Evolutionary conservation across 768 basidiomycete genomes (phyloP).

Genomic region (Auriscalpium vulgare): DNA sequence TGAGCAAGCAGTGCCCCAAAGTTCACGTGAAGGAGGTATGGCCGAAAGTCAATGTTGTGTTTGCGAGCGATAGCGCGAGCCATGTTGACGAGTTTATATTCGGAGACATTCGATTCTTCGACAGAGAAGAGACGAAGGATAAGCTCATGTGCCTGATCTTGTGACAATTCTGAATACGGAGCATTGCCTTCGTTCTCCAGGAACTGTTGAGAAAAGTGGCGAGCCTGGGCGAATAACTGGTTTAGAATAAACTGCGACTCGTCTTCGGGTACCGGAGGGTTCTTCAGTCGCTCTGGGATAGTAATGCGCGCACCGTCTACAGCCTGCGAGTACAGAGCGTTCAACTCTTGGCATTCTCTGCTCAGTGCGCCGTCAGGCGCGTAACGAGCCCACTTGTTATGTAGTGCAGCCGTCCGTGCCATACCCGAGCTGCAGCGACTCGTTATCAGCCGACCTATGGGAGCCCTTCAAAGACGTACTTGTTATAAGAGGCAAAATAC

Average conservation of each 20-base stretch:
- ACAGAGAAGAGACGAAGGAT: conserved; percentile 40
- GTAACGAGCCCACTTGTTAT: conserved; percentile 50
- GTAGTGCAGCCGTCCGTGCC: conserved; percentile 47
- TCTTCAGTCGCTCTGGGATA: conserved; percentile 48
- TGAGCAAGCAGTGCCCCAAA: conserved; percentile 44
- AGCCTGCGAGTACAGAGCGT: conserved; percentile 61
- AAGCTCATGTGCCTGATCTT: conserved; percentile 33
- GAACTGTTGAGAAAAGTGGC: conserved; percentile 38
- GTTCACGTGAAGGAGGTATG: conserved; percentile 45
- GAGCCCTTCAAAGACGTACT: conserved; percentile 27
- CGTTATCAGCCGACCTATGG: background rate
- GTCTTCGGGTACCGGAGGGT: conserved; percentile 35
- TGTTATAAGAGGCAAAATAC: conserved; percentile 61
- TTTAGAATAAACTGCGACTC: conserved; percentile 44
- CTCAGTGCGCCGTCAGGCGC: conserved; percentile 51
- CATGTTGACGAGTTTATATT: conserved; percentile 52
- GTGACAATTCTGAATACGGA: conserved; percentile 11
- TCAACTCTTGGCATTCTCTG: conserved; percentile 62
- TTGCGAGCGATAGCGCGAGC: conserved; percentile 38
- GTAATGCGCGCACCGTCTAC: conserved; percentile 58
- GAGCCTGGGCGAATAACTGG: conserved; percentile 38
- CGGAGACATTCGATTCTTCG: conserved; percentile 46
- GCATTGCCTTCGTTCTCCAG: conserved; percentile 19
- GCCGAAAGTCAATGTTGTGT: conserved; percentile 34
- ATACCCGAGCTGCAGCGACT: conserved; percentile 40